Evolutionary conservation across 2,329 filamentous ascomycete species (phyloP).

Genomic region (Davidsoniella australis): DNA sequence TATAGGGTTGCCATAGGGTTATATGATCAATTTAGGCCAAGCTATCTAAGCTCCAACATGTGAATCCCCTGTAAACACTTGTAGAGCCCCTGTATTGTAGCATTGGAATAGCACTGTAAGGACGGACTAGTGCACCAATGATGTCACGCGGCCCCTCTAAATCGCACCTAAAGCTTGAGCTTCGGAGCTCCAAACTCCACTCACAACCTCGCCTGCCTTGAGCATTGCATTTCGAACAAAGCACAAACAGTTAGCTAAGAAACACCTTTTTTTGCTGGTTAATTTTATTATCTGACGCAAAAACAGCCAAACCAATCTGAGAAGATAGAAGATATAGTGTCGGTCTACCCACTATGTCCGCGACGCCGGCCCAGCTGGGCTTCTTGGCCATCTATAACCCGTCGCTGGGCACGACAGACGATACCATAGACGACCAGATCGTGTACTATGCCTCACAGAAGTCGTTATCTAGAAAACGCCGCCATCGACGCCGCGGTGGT

Average conservation of each 20-base stretch:
- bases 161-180: background rate
- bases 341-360: constrained; percentile 1
- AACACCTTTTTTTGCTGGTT: too few species aligned
- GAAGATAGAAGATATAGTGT: too few species aligned
- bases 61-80: too few species aligned
- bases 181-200: background rate
- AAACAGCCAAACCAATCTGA: too few species aligned
- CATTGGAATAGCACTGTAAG: too few species aligned
- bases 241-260: too few species aligned
- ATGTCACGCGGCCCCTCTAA: constrained; percentile 3
- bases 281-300: too few species aligned
- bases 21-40: too few species aligned
- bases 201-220: background rate
- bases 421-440: constrained; percentile 59
- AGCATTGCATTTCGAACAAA: too few species aligned
- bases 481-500: constrained; percentile 19
- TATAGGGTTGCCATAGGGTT: background rate
- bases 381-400: constrained; percentile 96
- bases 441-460: constrained; percentile 71
- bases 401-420: constrained; percentile 44
- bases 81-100: too few species aligned
- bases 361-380: constrained; percentile 33
- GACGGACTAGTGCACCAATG: background rate
- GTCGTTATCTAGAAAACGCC: constrained; percentile 24
- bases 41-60: too few species aligned